Percentiles rank a stretch among this genome's conserved stretches.
phyloP scores from a whole-genome alignment of 768 basidiomycete genomes.

The Agaricus subrufescens region DNA sequence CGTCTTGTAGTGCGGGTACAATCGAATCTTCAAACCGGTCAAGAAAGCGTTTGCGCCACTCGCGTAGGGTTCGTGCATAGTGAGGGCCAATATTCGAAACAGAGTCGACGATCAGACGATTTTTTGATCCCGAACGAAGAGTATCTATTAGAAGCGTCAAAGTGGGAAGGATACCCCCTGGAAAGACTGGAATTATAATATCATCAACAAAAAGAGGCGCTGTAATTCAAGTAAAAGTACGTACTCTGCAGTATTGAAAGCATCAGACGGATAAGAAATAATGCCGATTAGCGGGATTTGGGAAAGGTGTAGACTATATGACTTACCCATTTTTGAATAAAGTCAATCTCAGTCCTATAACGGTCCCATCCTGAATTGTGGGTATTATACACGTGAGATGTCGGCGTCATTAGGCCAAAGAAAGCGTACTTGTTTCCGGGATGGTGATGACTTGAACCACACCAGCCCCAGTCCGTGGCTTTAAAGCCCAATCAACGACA shows the following conservation, averaged over 20 bases:
- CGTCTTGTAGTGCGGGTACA: conserved; percentile 50
- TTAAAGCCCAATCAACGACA: conserved; percentile 64
- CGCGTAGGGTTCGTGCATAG: conserved; percentile 75
- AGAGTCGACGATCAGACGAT: conserved; percentile 57
- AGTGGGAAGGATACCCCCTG: conserved; percentile 66
- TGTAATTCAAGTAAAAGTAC: background rate
- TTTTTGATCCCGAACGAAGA: conserved; percentile 38
- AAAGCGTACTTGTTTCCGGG: conserved; percentile 58
- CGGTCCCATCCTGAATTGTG: conserved; percentile 41
- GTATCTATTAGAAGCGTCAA: conserved; percentile 52
- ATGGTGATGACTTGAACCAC: conserved; percentile 75
- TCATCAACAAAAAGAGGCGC: background rate
- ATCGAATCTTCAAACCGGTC: conserved; percentile 53
- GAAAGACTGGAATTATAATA: conserved; percentile 46
- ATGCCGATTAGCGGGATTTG: conserved; percentile 1
- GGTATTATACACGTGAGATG: background rate
- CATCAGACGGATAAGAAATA: background rate
- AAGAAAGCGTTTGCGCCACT: conserved; percentile 66
- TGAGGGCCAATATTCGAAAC: conserved; percentile 71
- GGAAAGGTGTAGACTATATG: background rate
- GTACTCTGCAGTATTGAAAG: background rate
- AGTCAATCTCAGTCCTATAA: conserved; percentile 59
- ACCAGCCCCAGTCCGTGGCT: conserved; percentile 50
- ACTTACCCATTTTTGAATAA: conserved; percentile 74
- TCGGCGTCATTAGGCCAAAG: background rate